These are phyloP conservation scores for Thelonectria blattea DNA, from an alignment of 2,329 filamentous ascomycete species.

Conservation along the genomic window DNA sequence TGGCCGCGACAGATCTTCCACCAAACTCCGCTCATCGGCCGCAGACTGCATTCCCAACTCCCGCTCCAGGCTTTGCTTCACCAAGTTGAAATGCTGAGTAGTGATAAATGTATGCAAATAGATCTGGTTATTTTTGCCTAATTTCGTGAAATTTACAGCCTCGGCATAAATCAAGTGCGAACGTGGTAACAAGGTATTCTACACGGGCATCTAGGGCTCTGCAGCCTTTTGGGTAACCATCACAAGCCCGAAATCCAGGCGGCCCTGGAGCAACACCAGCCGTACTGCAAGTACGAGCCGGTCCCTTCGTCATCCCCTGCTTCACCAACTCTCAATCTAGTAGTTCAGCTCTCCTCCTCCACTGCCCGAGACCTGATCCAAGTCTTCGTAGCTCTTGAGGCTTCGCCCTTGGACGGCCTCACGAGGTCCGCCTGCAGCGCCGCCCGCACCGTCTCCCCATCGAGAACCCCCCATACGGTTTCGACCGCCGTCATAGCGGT, in stretches of 20 bases:
- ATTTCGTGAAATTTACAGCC: conserved; percentile 8
- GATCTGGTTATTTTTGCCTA: neutral
- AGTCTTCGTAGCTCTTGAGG: conserved; percentile 95
- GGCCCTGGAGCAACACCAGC: conserved; percentile 19
- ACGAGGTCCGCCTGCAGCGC: conserved; percentile 79
- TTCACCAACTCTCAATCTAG: conserved; percentile 48
- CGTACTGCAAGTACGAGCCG: conserved; percentile 3
- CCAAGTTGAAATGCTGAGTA: no score
- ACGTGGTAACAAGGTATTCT: conserved; percentile 29
- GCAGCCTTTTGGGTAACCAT: conserved; percentile 8
- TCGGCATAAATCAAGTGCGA: conserved; percentile 7
- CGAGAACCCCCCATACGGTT: conserved; percentile 60
- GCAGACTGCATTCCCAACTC: no score
- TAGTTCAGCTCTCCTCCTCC: conserved; percentile 91
- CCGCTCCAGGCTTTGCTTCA: no score
- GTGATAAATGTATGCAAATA: neutral
- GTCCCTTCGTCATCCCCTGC: neutral
- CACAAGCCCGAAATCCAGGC: conserved; percentile 14
- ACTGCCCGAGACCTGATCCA: conserved; percentile 81
- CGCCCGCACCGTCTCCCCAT: conserved; percentile 79
- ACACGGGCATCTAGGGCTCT: conserved; percentile 27
- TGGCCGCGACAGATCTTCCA: conserved; percentile 24
- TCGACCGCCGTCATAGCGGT: conserved; percentile 59
- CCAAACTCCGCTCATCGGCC: no score
- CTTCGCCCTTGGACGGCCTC: conserved; percentile 93